phyloP scores from a whole-genome alignment of 495 filamentous ascomycete species.

The Tetracladium setigerum region DNA sequence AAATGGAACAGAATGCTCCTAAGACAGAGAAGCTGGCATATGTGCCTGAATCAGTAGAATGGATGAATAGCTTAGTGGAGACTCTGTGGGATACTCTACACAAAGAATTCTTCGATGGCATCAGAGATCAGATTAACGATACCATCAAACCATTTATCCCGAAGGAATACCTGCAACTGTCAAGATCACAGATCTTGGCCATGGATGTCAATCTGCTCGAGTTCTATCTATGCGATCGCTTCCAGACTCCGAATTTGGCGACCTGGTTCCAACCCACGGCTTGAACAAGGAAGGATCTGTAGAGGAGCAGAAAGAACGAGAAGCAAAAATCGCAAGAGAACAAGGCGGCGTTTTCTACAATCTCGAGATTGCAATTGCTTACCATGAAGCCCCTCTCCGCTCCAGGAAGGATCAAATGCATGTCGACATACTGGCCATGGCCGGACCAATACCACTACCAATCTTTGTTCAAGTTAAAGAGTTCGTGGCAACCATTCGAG shows the following conservation, averaged over 20 bases:
- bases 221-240: conserved; percentile 7
- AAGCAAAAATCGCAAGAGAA: neutral
- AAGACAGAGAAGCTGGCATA: conserved; percentile 5
- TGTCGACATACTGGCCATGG: conserved; percentile 5
- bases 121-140: conserved; percentile 3
- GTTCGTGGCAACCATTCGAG: conserved; percentile 5
- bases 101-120: conserved; percentile 4
- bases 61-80: conserved; percentile 10
- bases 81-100: conserved; percentile 6
- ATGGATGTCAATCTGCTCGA: conserved; percentile 2
- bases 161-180: conserved; percentile 3
- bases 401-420: conserved; percentile 8
- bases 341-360: conserved; percentile 9
- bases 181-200: conserved; percentile 6
- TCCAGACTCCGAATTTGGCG: conserved; percentile 5
- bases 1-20: neutral
- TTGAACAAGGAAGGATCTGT: conserved; percentile 2
- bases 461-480: conserved; percentile 9
- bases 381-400: conserved; percentile 4
- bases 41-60: conserved; percentile 7
- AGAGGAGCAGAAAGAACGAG: neutral
- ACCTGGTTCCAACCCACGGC: conserved; percentile 3
- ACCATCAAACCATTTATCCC: conserved; percentile 10
- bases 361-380: conserved; percentile 8
- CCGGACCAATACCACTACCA: conserved; percentile 3